Base-by-base conservation (phyloP, 495 filamentous ascomycete species). In the Aspergillus funiculosus region DNA sequence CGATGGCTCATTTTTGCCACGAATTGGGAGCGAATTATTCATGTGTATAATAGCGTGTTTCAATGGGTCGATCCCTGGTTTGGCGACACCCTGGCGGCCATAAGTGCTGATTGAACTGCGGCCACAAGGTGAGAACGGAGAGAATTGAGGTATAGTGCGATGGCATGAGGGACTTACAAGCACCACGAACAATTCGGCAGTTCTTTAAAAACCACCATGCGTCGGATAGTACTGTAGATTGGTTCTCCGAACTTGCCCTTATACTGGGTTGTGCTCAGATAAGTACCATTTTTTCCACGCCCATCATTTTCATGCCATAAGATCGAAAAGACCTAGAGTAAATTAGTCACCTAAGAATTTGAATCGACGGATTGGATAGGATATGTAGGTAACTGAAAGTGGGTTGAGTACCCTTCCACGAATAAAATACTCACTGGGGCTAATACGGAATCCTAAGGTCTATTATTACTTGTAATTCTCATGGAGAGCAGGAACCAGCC, bases 1-100 rank as follows among this genome's bases (percentile, higher is more conserved):
- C 13, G 15, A 31, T 2, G 57, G 51, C 47, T 69, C 64, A 9
- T 29, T 31, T 0, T 8, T 8, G 1, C 39, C 36, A 28, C 4
- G 15, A 1, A 4, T 11, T 4, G 67, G 56, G 2, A 19, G 18
- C 7, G 30, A 37, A 11, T 52, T 56, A 20, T 34, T 31, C 50
- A 61, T 67, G 42, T 69, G 59, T 6, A 69, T 59, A 15, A 71
- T 50, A 6, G 71, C 54, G 55, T 74, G 72, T 20, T 62, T 63
- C 10, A 38, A 39, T 8, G 57, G 34, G 41, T 64, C 56, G 1
- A 66, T 43, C 0, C 59, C 60, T 1, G 13, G 19, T 42, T 72
- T 72, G 0, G 54, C 46, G 1, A 71, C 56, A 5, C 62, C 68
- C 29, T 53, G 54, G 8, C 58, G 46, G 9, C 58, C 30, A 40